phyloP scores from a whole-genome alignment of 306 rosid species.

The Astragalus glycyphyllos region DNA sequence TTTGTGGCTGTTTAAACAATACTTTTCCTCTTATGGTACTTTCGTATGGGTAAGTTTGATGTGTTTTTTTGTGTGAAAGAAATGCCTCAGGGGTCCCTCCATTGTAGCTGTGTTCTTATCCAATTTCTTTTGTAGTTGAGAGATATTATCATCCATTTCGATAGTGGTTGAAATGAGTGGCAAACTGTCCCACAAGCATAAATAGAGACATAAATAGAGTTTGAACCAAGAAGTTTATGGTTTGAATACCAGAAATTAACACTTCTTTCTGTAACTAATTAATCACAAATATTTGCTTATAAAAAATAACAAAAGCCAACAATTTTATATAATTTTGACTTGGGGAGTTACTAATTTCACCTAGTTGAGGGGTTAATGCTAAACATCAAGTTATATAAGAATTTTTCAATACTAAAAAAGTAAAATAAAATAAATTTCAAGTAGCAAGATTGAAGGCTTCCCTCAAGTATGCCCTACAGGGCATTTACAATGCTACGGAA shows the following conservation, averaged over 20 bases:
- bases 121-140: conserved; percentile 22
- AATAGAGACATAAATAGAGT: too few relatives aligned
- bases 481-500: background rate
- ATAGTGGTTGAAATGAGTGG: conserved; percentile 8
- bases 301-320: background rate
- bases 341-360: background rate
- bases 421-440: too few relatives aligned
- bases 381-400: background rate
- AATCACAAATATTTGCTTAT: too few relatives aligned
- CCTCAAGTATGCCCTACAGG: conserved; percentile 14
- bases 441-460: too few relatives aligned
- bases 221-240: too few relatives aligned
- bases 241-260: too few relatives aligned
- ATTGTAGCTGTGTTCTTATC: conserved; percentile 24
- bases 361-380: background rate
- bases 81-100: conserved; percentile 27
- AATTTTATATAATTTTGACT: background rate
- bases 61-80: background rate
- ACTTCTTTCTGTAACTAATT: too few relatives aligned
- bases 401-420: background rate
- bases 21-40: background rate
- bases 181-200: conserved; percentile 5
- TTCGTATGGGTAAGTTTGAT: background rate
- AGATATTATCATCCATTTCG: conserved; percentile 30
- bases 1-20: conserved; percentile 7